These are phyloP conservation scores for Solanum tacnaense DNA, from an alignment of 257 asterid species.

Conservation along the genomic window DNA sequence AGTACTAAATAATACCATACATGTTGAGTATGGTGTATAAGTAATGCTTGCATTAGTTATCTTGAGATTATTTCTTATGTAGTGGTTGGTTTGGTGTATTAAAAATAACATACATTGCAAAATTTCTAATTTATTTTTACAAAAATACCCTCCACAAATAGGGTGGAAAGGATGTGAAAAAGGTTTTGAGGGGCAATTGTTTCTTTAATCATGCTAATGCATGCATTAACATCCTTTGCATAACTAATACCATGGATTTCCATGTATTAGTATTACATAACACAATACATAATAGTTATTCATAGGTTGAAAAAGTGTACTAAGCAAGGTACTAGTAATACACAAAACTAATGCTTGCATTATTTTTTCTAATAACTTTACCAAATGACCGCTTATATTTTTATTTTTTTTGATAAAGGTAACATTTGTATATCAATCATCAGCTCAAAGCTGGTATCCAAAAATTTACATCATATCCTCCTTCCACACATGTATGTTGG, in stretches of 20 bases:
- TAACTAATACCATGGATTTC: neutral
- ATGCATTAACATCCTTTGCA: neutral
- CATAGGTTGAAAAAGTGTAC: neutral
- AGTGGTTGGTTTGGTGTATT: neutral
- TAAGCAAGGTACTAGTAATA: neutral
- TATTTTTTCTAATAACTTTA: neutral
- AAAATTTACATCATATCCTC: no score
- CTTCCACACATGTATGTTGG: no score
- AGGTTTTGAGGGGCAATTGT: neutral
- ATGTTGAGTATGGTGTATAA: neutral
- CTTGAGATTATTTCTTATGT: neutral
- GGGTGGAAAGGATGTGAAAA: neutral
- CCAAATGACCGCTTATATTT: neutral
- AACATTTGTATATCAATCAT: no score
- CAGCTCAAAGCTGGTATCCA: no score
- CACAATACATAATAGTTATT: neutral
- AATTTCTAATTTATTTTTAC: no score
- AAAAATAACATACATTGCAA: neutral
- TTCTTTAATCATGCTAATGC: neutral
- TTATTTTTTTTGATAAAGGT: no score
- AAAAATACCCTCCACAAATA: neutral
- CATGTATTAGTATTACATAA: neutral
- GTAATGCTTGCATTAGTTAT: neutral
- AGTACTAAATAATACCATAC: neutral
- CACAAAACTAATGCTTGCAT: neutral